A percentile compares a stretch with the other conserved stretches of the same genome.
These are phyloP conservation scores for Leishmania mexicana DNA, from an alignment of 208 protist species.

Conservation along the genomic window DNA sequence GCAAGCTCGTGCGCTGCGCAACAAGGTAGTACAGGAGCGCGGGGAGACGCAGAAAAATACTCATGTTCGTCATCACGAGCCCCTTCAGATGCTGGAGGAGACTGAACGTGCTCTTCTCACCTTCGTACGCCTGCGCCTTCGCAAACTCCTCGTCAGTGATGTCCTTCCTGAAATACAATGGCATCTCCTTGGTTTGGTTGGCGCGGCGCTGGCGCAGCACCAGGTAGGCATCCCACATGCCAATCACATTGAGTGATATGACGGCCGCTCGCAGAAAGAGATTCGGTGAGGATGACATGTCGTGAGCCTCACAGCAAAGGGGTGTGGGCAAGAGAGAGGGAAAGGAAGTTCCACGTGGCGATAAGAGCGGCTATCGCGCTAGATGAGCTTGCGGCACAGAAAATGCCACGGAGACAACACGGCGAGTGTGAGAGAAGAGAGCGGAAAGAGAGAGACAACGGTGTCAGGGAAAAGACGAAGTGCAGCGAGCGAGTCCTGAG, in stretches of 20 bases:
- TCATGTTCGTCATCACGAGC: conserved; percentile 34
- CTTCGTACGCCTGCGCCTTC: conserved; percentile 48
- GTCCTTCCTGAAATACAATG: conserved; percentile 29
- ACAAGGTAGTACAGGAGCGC: conserved; percentile 47
- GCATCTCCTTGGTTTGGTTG: conserved; percentile 20
- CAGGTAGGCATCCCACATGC: conserved; percentile 62
- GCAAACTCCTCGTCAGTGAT: conserved; percentile 49
- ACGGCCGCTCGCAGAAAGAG: conserved; percentile 46
- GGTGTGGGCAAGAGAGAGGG: neutral
- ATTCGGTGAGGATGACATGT: conserved; percentile 7
- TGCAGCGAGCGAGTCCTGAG: neutral
- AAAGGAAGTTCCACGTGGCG: neutral
- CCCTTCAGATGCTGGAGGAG: conserved; percentile 42
- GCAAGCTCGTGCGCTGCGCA: conserved; percentile 19
- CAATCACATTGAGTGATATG: conserved; percentile 48
- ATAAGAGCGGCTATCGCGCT: neutral
- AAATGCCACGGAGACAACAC: neutral
- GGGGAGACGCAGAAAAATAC: conserved; percentile 39
- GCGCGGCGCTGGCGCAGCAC: conserved; percentile 45
- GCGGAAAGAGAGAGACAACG: neutral
- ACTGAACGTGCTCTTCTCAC: conserved; percentile 33
- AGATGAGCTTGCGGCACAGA: neutral
- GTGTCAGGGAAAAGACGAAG: neutral
- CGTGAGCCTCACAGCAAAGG: neutral
- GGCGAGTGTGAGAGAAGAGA: conserved; percentile 3